Conservation (phyloP, 192 early-diverging fungal genomes). For the Rhizophagus sp. region DNA sequence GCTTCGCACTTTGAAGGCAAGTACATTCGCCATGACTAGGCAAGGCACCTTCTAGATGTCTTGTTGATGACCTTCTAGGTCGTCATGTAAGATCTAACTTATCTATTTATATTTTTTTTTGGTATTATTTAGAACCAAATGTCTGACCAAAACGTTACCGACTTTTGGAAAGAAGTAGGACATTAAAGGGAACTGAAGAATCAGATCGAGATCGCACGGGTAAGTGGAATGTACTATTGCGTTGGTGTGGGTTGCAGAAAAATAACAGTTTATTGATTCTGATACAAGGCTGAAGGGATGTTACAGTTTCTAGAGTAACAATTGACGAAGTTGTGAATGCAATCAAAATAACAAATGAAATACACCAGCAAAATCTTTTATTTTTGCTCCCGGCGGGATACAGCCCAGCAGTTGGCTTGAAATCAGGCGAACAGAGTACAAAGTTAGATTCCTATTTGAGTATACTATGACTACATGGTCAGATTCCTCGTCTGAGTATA, state of each 20-base stretch:
- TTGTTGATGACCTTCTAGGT: constrained; percentile 19
- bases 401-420: not conserved
- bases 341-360: not conserved
- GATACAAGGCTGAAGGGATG: not conserved
- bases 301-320: not conserved
- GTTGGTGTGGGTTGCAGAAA: not conserved
- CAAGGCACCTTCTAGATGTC: constrained; percentile 13
- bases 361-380: not conserved
- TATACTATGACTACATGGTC: constrained; percentile 1
- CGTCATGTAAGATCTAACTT: constrained; percentile 5
- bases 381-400: not conserved
- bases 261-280: not conserved
- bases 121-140: constrained; percentile 17
- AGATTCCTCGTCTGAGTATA: too few relatives aligned
- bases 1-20: constrained; percentile 26
- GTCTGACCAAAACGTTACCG: constrained; percentile 11
- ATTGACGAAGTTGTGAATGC: not conserved
- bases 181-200: constrained; percentile 9
- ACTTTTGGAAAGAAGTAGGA: constrained; percentile 21
- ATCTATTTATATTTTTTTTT: constrained; percentile 4
- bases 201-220: constrained; percentile 27
- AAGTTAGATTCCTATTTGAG: constrained; percentile 30
- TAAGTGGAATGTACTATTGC: constrained; percentile 9
- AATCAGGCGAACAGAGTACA: not conserved
- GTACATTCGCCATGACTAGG: constrained; percentile 10